Percentiles rank a stretch among this genome's conserved stretches.
Evolutionary conservation across 2,329 filamentous ascomycete species (phyloP).

Genomic region (Coniochaeta ligniaria): DNA sequence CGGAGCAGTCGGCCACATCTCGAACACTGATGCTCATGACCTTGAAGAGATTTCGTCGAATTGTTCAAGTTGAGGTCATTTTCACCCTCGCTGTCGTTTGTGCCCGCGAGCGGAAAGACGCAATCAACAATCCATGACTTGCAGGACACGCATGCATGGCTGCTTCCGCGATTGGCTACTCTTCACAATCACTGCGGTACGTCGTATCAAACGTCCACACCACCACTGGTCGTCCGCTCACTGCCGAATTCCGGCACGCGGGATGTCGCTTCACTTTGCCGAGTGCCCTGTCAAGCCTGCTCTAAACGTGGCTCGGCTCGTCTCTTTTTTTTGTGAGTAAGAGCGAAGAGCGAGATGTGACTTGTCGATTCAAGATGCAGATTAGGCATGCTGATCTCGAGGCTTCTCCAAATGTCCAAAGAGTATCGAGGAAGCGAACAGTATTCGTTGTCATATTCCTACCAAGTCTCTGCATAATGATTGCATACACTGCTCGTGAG

Average conservation of each 20-base stretch:
- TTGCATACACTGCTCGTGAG: neutral
- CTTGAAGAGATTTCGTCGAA: neutral
- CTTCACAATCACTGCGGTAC: neutral
- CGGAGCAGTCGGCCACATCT: neutral
- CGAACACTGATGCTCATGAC: neutral
- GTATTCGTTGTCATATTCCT: neutral
- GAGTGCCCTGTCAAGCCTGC: neutral
- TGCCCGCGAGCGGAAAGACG: neutral
- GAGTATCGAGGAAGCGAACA: neutral
- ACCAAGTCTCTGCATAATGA: neutral
- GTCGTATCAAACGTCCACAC: neutral
- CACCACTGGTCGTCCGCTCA: neutral
- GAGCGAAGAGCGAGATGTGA: neutral
- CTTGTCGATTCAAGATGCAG: neutral
- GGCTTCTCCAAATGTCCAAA: neutral
- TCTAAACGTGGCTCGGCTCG: neutral
- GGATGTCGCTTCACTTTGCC: neutral
- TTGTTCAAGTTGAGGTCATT: neutral
- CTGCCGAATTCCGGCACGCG: neutral
- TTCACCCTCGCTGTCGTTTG: neutral
- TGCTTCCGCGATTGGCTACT: neutral
- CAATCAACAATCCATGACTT: neutral
- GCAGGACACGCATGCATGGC: neutral
- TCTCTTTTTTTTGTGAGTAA: neutral
- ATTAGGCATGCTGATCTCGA: neutral